Conservation (phyloP, 352 stramenopile species). For the Phytopythium delawarense region DNA sequence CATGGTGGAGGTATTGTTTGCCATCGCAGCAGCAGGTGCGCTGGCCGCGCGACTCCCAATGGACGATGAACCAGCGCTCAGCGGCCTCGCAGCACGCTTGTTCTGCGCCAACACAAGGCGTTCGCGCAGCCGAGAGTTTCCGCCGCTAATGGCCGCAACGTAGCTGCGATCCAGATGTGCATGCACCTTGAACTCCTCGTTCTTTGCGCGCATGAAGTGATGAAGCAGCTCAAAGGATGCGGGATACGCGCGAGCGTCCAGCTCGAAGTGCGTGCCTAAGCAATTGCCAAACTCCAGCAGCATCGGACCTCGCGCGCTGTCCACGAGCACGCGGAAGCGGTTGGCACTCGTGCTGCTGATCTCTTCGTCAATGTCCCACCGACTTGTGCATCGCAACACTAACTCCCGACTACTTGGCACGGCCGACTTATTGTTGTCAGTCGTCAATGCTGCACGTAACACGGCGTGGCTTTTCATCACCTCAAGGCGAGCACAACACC, state of each 20-base stretch:
- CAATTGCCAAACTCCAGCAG: constrained; percentile 83
- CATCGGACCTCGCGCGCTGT: constrained; percentile 70
- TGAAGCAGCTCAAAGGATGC: constrained; percentile 40
- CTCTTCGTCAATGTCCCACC: constrained; percentile 74
- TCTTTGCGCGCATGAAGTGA: constrained; percentile 60
- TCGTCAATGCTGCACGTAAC: constrained; percentile 25
- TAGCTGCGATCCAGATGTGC: constrained; percentile 75
- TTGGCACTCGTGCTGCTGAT: constrained; percentile 73
- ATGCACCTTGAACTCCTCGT: constrained; percentile 55
- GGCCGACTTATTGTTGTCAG: background rate
- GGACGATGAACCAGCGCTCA: background rate
- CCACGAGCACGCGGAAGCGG: constrained; percentile 72
- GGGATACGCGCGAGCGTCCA: constrained; percentile 46
- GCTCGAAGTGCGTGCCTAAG: constrained; percentile 59
- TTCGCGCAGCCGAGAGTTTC: constrained; percentile 31
- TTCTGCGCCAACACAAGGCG: constrained; percentile 40
- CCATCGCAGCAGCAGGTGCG: background rate
- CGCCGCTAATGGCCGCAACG: constrained; percentile 61
- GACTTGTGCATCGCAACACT: constrained; percentile 66
- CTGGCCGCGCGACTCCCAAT: background rate
- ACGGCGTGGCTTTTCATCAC: constrained; percentile 33
- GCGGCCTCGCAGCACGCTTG: constrained; percentile 23
- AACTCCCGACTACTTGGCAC: constrained; percentile 36
- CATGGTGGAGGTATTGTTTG: background rate
- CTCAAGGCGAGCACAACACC: constrained; percentile 66